Evolutionary conservation across 2,329 filamentous ascomycete genomes (phyloP), one percentile per base, ranked within the genome.

Genomic region (Diplodia mutila): DNA sequence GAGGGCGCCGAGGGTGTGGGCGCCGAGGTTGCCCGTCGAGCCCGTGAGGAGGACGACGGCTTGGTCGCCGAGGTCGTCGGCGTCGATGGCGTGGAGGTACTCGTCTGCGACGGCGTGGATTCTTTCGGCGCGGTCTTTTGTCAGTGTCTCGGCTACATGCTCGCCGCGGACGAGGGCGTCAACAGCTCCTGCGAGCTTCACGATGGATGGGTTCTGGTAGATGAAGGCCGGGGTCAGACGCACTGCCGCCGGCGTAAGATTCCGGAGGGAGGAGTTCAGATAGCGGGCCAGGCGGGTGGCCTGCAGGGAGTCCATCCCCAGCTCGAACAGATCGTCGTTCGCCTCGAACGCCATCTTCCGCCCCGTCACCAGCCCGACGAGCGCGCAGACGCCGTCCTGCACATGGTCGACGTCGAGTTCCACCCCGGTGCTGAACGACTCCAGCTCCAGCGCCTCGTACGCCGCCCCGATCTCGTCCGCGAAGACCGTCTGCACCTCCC

Each of bases 261-360:
- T 61, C 14, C 6, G 11, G 3, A 42, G 1, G 4, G 61, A 18
- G 1, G 39, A 27, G 18, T 54, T 51, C n/a, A 67, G 4, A n/a
- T 27, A 2, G 4, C 52, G 42, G 6, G 57, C 54, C 3, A 61
- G 34, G 6, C 23, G 75, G 48, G 6, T 70, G 3, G 82, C 76
- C 25, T 81, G 77, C 34, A 83, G 70, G 0, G 80, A 82, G 69
- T 82, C 80, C 46, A 82, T 72, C 0, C 81, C 80, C 1, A 75
- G 71, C 2, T 71, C 71, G 59, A 82, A 82, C 2, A 64, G n/a
- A 9, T 64, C 61, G n/a, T 64, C 67, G 9, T 69, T 37, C 3
- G 3, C 4, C 4, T 12, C 32, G 2, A 7, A 4, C 7, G 64
- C 21, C 46, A 69, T 59, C 63, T 52, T 66, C 64, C 51, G n/a